These are phyloP conservation scores for Parastagonospora avenae DNA, from an alignment of 2,329 filamentous ascomycete genomes.

Conservation along the genomic window DNA sequence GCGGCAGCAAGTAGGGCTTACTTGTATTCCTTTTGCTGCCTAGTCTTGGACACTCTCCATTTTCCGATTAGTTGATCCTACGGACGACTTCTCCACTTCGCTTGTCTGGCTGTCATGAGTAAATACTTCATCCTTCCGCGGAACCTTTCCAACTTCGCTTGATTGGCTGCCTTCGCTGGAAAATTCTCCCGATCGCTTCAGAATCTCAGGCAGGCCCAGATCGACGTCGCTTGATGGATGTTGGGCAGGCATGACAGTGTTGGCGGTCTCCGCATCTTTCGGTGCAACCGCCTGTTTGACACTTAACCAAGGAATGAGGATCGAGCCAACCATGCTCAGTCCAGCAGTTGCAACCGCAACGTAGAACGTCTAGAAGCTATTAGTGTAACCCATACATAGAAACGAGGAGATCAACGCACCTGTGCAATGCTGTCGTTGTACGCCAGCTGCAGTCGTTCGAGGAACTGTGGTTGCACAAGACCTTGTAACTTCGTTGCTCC, in stretches of 20 bases:
- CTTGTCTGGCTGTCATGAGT: no score
- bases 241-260: neutral
- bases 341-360: neutral
- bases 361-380: neutral
- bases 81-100: no score
- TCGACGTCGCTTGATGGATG: no score
- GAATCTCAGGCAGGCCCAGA: no score
- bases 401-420: neutral
- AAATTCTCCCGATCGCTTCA: no score
- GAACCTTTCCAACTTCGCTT: no score
- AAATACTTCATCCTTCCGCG: no score
- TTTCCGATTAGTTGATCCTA: no score
- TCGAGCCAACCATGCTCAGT: neutral
- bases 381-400: neutral
- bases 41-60: no score
- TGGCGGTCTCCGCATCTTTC: neutral
- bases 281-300: neutral
- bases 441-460: neutral
- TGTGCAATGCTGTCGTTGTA: conserved; percentile 2
- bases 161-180: no score
- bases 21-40: no score
- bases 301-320: conserved; percentile 1
- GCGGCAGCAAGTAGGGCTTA: no score
- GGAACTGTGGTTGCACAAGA: neutral
- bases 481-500: neutral